Base-by-base conservation (phyloP, 2,329 filamentous ascomycete genomes). In the Penicillium occitanis region DNA sequence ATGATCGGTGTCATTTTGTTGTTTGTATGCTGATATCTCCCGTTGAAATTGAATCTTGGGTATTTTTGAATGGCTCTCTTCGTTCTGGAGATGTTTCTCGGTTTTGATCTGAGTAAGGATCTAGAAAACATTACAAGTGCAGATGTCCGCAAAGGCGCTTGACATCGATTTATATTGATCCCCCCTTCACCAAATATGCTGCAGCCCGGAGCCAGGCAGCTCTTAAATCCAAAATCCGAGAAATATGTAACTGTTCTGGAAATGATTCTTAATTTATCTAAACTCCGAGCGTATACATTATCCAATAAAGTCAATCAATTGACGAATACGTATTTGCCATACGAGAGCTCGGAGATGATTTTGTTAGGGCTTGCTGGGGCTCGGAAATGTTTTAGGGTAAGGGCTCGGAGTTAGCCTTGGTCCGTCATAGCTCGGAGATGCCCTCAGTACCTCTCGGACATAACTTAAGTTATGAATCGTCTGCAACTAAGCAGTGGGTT, bases 1-100 rank as follows among this genome's bases (percentile, higher is more conserved):
- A 71, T 68, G n/a, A 70, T 53, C 8, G 69, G 67, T 13, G 64
- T 59, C 67, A 71, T 71, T 46, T 5, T 66, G 48, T n/a, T 19
- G 14, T 25, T 25, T 25, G 25, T 25, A 25, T 25, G 25, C 25
- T 25, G 10, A 1, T 30, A 40, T 65, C n/a, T 37, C 17, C 30
- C 61, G 11, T 53, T 19, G 7, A 2, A 33, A 4, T 19, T 30
- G 22, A 14, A 28, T 2, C 33, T 30, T 8, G 22, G 5, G 22
- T 55, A 25, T 6, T 48, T 35, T 37, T 13, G 22, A 17, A 28
- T 11, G 30, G n/a, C 1, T 10, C 14, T 5, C 3, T 48, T 48
- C 3, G 44, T 25, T 46, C 44, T 46, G 10, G 10, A 14, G 1
- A 14, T 28, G 2, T 25, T 25, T 10, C 14, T 51, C 22, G n/a